Conservation (phyloP, 2,329 filamentous ascomycete genomes). For the Conoideocrella luteorostrata region DNA sequence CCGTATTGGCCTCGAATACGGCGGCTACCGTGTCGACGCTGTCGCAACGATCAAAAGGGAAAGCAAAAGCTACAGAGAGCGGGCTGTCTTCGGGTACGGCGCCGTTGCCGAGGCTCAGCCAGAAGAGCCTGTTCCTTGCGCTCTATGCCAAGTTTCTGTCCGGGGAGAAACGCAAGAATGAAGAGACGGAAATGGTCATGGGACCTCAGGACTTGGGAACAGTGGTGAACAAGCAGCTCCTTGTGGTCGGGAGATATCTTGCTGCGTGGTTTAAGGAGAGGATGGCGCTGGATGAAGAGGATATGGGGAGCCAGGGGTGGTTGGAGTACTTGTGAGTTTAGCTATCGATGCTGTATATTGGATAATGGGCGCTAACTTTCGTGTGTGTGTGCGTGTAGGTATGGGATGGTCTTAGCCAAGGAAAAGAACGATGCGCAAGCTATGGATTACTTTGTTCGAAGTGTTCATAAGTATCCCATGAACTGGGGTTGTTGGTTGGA, state of each 20-base stretch:
- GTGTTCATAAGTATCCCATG: conserved; percentile 84
- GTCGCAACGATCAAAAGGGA: conserved; percentile 53
- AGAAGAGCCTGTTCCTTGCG: conserved; percentile 86
- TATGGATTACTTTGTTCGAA: conserved; percentile 78
- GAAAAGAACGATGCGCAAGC: conserved; percentile 85
- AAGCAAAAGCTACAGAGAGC: conserved; percentile 31
- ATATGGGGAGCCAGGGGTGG: conserved; percentile 75
- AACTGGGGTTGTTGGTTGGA: conserved; percentile 98
- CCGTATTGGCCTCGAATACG: conserved; percentile 48
- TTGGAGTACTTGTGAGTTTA: conserved; percentile 66
- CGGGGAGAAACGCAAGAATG: conserved; percentile 92
- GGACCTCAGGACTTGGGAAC: conserved; percentile 85
- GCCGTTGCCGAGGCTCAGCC: conserved; percentile 59
- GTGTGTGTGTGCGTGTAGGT: conserved; percentile 36
- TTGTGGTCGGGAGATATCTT: conserved; percentile 66
- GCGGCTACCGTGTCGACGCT: conserved; percentile 27
- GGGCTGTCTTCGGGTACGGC: conserved; percentile 17
- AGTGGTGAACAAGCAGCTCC: conserved; percentile 78
- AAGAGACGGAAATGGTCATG: conserved; percentile 95
- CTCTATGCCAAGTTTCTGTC: conserved; percentile 89
- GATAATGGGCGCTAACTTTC: neutral
- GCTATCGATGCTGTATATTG: neutral
- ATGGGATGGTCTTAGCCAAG: conserved; percentile 83
- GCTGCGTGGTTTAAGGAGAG: conserved; percentile 74
- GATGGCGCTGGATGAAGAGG: conserved; percentile 48